Evolutionary conservation across 106 monocot species (phyloP), one percentile per base, ranked within the genome.

Genomic region (Dioscorea alata): DNA sequence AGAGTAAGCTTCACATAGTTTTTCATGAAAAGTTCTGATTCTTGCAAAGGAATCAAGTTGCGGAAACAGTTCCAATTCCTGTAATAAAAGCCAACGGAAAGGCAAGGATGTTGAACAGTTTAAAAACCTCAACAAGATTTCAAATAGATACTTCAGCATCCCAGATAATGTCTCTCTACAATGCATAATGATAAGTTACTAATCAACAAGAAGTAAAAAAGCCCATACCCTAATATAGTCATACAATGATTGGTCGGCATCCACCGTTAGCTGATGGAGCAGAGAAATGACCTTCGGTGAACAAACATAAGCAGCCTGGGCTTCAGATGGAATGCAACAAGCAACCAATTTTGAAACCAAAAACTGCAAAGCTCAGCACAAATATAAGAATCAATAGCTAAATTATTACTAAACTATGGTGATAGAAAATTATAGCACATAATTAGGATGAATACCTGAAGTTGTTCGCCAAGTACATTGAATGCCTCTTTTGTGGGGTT

Each of bases 21-120:
- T 75, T 66, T 83, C 75, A 63, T 92, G 92, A 65, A 93, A 99
- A 21, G 49, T 54, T 17, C 73, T 75, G 23, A 99, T 83, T 68
- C 69, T 80, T 70, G 69, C 68, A 70, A 99, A 88, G 68, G 83
- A 85, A 69, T 78, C 77, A 73, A 87, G 50, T 25, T 71, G 69
- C 58, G 97, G 97, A 59, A 99, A 93, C 69, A 90, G 92, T 71
- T 99, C 92, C 71, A 99, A 81, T 10, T 87, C 97, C 97, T 99
- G 69, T 4, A 63, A 67, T 28, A 16, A 28, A 0, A 61, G 70
- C 19, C 16, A 63, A 14, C 23, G 54, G 15, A 69, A 59, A 49
- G 60, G 24, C 33, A 60, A n/a, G 28, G 14, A 21, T 23, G 14
- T 28, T 61, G 21, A 14, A 25, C 21, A 14, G 12, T 23, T 61